Percentiles rank a stretch among this genome's conserved stretches.
phyloP scores from a whole-genome alignment of 1,284 basidiomycete species.

The Rhodotorula glutinis region DNA sequence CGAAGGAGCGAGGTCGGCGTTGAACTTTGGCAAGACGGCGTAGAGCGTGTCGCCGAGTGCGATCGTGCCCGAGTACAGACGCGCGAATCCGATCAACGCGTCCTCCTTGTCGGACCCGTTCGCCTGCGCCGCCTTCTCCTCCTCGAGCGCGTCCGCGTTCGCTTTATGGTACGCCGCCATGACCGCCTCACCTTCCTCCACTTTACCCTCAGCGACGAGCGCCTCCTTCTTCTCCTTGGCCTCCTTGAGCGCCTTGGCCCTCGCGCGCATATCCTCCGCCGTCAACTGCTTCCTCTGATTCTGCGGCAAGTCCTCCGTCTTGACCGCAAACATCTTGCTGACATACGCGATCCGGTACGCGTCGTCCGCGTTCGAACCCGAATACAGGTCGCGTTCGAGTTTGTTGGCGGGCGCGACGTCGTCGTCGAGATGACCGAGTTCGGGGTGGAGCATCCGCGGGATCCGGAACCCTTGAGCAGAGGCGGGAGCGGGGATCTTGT shows the following conservation, averaged over 20 bases:
- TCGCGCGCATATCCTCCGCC: constrained; percentile 79
- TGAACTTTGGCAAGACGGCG: constrained; percentile 87
- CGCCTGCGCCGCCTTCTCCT: constrained; percentile 1
- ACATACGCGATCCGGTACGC: constrained; percentile 79
- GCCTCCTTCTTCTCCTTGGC: constrained; percentile 44
- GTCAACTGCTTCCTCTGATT: constrained; percentile 72
- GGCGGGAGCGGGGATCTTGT: constrained; percentile 83
- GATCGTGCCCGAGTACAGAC: constrained; percentile 87
- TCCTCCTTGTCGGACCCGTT: constrained; percentile 14
- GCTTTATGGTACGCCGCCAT: constrained; percentile 6
- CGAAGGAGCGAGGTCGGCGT: constrained; percentile 60
- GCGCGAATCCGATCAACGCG: constrained; percentile 78
- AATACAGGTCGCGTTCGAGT: constrained; percentile 77
- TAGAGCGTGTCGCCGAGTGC: constrained; percentile 63
- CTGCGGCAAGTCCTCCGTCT: constrained; percentile 74
- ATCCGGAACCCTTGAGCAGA: constrained; percentile 78
- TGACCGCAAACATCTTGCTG: constrained; percentile 97
- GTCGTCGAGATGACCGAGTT: constrained; percentile 53
- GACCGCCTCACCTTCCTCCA: constrained; percentile 8
- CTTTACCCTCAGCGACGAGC: constrained; percentile 44
- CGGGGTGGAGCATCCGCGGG: constrained; percentile 87
- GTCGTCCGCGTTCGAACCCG: constrained; percentile 59
- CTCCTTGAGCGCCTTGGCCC: constrained; percentile 49
- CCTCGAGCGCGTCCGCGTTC: background rate
- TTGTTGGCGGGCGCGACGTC: constrained; percentile 63